A percentile compares a stretch with the other conserved stretches of the same genome.
Evolutionary conservation across 495 filamentous ascomycete genomes (phyloP).

Genomic region (Astrocystis sublimbata): DNA sequence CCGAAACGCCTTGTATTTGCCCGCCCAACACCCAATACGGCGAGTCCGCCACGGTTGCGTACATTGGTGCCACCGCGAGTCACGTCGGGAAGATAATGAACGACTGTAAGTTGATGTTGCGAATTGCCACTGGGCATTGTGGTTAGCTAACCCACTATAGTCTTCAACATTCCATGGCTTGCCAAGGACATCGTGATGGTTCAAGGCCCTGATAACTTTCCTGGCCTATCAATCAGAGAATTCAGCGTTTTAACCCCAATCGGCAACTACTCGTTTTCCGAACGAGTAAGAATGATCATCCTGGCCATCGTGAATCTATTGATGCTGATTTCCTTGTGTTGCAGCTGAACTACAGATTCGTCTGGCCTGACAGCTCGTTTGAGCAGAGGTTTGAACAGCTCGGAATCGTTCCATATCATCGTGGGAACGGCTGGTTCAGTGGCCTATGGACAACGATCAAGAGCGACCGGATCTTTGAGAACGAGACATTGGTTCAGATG

Average conservation of each 20-base stretch:
- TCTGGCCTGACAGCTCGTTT: conserved; percentile 10
- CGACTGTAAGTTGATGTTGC: conserved; percentile 1
- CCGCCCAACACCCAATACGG: conserved; percentile 1
- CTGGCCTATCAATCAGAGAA: conserved; percentile 6
- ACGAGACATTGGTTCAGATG: conserved; percentile 1
- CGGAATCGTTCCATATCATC: not conserved
- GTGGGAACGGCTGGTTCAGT: conserved; percentile 11
- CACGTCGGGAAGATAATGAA: not conserved
- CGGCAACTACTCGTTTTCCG: not conserved
- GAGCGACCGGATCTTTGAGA: conserved; percentile 10
- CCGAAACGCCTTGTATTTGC: conserved; percentile 6
- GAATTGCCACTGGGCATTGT: not conserved
- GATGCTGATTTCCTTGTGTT: not conserved
- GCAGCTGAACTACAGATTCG: conserved; percentile 8
- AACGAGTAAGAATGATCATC: not conserved
- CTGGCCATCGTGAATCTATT: not conserved
- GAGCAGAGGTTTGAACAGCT: conserved; percentile 12
- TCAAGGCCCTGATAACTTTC: conserved; percentile 1
- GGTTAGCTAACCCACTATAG: not conserved
- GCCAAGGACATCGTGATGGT: not conserved
- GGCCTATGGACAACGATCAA: conserved; percentile 12
- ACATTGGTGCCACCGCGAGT: conserved; percentile 8
- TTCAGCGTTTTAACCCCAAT: not conserved
- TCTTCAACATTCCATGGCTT: not conserved
- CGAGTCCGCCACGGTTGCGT: not conserved